A percentile compares a stretch with the other conserved stretches of the same genome.
These are phyloP conservation scores for Dendrothele bispora DNA, from an alignment of 768 basidiomycete species.

Conservation along the genomic window DNA sequence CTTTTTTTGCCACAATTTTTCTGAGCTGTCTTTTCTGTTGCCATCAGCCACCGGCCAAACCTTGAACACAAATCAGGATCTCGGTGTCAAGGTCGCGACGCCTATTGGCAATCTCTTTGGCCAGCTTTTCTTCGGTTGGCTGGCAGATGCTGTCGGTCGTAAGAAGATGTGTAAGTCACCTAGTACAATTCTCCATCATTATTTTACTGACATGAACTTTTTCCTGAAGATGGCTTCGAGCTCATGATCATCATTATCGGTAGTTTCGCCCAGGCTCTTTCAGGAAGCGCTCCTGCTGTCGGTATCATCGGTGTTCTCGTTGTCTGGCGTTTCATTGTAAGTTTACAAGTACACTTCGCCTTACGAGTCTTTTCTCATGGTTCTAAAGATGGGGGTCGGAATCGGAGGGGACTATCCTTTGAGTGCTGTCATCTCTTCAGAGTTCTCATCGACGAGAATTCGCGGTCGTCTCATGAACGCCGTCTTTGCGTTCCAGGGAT, in stretches of 20 bases:
- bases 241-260: constrained; percentile 81
- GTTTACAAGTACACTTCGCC: constrained; percentile 11
- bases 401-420: constrained; percentile 91
- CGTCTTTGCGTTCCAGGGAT: constrained; percentile 85
- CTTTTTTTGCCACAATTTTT: not conserved
- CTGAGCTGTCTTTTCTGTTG: too few relatives aligned
- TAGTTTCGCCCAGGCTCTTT: constrained; percentile 78
- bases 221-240: constrained; percentile 58
- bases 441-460: constrained; percentile 76
- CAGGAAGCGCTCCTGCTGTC: constrained; percentile 65
- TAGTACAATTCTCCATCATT: too few relatives aligned
- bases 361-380: not conserved
- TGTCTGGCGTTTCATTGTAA: constrained; percentile 78
- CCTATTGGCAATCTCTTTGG: constrained; percentile 76
- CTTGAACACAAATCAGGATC: constrained; percentile 51
- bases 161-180: constrained; percentile 73
- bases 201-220: not conserved
- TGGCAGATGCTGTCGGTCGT: constrained; percentile 75
- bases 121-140: constrained; percentile 78
- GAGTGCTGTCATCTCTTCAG: constrained; percentile 83
- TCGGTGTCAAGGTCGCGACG: constrained; percentile 77
- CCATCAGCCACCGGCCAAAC: constrained; percentile 21
- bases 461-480: constrained; percentile 89
- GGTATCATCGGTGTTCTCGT: constrained; percentile 75
- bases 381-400: constrained; percentile 68